Evolutionary conservation across 1,284 basidiomycete genomes (phyloP).

Genomic region (Baeospora myosura): DNA sequence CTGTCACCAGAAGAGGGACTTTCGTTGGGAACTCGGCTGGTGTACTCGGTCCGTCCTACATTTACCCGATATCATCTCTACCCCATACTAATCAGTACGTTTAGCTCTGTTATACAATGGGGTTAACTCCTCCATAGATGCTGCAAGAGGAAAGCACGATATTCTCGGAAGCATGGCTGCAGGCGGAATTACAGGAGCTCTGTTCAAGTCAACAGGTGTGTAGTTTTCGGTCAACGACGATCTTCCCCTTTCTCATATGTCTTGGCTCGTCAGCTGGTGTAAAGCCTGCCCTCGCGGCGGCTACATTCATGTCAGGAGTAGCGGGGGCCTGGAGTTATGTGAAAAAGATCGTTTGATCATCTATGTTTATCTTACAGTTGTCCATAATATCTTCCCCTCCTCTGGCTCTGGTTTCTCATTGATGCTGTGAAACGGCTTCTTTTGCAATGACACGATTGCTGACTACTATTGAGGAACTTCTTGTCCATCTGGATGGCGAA

Average conservation of each 20-base stretch:
- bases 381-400: slow-evolving; percentile 42
- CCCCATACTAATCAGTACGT: slow-evolving; percentile 19
- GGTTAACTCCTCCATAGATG: slow-evolving; percentile 91
- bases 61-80: slow-evolving; percentile 18
- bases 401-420: slow-evolving; percentile 30
- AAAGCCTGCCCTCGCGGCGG: slow-evolving; percentile 82
- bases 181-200: slow-evolving; percentile 83
- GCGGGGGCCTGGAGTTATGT: slow-evolving; percentile 90
- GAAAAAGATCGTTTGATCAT: slow-evolving; percentile 68
- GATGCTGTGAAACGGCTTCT: slow-evolving; percentile 35
- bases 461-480: slow-evolving; percentile 29
- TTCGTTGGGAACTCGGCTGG: slow-evolving; percentile 99
- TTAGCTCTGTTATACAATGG: slow-evolving; percentile 93
- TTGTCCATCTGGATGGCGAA: slow-evolving; percentile 31
- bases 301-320: slow-evolving; percentile 79
- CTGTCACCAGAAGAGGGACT: slow-evolving; percentile 91
- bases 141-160: slow-evolving; percentile 87
- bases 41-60: slow-evolving; percentile 74
- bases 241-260: slow-evolving; percentile 30
- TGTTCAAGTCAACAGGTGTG: slow-evolving; percentile 93
- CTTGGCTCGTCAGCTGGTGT: slow-evolving; percentile 67
- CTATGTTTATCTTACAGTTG: slow-evolving; percentile 41
- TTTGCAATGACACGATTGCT: slow-evolving; percentile 28
- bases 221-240: slow-evolving; percentile 26
- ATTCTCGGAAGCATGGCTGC: slow-evolving; percentile 86